Evolutionary conservation across 2,329 filamentous ascomycete species (phyloP), one percentile per base, ranked within the genome.

Genomic region (Calonectria hawksworthii): DNA sequence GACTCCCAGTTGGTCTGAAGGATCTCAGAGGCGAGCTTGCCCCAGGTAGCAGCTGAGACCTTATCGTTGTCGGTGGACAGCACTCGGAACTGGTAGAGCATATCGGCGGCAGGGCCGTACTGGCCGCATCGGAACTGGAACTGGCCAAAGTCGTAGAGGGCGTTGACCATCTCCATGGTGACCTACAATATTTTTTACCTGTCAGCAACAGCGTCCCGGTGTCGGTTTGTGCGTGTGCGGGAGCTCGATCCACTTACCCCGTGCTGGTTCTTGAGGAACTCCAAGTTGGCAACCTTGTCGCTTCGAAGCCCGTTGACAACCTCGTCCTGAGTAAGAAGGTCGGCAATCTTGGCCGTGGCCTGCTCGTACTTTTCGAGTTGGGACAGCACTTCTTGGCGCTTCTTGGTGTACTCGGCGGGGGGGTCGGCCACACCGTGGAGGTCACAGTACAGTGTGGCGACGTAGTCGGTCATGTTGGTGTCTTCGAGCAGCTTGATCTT

Each of bases 401-500:
- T 98, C 86, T 94, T 93, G 81, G 93, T 92, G 86, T 96, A 99
- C 86, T 98, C 96, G 77, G 94, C 91, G 66, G 97, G 96, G 70
- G 94, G 89, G 76, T 95, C 91, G 75, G 94, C 90, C 78, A 95
- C 92, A 81, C 93, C 91, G 88, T 99, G 93, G 79, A 99, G 92
- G 83, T 98, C 94, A 85, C 94, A 94, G 90, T 98, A 95, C 80
- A 99, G 89, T 83, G 94, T 94, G 83, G 96, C 96, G 70, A 99
- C 95, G 85, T 98, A 99, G 87, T 99, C 97, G 83, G 94, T 97
- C 97, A 99, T 99, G 90, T 99, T 98, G 83, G 97, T 99, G 86
- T 96, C 93, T 89, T 98, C 96, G 80, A 99, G 92, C 74, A 99
- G 93, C 87, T 96, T 94, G 86, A 96, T 98, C 87, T 98, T 98